A percentile compares a stretch with the other conserved stretches of the same genome.
These are phyloP conservation scores for Neurospora sp. DNA, from an alignment of 495 filamentous ascomycete species.

Conservation along the genomic window DNA sequence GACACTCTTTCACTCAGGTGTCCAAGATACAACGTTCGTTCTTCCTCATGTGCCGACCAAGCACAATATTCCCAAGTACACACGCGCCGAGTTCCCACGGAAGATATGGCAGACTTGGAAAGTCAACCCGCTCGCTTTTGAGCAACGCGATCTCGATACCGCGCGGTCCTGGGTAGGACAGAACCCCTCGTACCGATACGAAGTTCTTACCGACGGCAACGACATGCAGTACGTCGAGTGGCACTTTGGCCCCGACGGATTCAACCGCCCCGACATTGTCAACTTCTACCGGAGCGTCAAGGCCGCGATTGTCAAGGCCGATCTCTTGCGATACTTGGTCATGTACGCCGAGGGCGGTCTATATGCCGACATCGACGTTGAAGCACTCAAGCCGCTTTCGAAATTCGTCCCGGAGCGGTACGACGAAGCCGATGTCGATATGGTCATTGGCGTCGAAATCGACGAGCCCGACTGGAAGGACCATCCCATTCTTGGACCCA, in stretches of 20 bases:
- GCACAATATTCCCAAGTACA: conserved; percentile 1
- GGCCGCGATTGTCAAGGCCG: conserved; percentile 50
- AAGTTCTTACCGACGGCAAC: conserved; percentile 54
- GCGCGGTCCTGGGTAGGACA: conserved; percentile 48
- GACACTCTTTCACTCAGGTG: conserved; percentile 24
- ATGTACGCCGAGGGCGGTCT: conserved; percentile 48
- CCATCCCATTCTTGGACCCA: conserved; percentile 51
- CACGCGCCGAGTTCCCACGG: conserved; percentile 19
- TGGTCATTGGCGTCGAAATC: conserved; percentile 57
- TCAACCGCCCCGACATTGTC: conserved; percentile 53
- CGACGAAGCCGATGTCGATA: conserved; percentile 39
- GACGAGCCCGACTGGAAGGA: conserved; percentile 51
- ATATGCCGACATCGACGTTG: conserved; percentile 50
- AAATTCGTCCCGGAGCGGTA: conserved; percentile 45
- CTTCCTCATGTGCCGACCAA: neutral
- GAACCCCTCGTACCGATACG: conserved; percentile 52
- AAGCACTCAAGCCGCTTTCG: conserved; percentile 36
- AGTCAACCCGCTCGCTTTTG: conserved; percentile 46
- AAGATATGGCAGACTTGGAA: conserved; percentile 64
- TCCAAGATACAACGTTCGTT: conserved; percentile 5
- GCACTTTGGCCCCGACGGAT: conserved; percentile 45
- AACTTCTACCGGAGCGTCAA: conserved; percentile 45
- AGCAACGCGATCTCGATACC: conserved; percentile 39
- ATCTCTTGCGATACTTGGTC: conserved; percentile 49
- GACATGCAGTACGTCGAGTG: conserved; percentile 48